Evolutionary conservation across 1,284 basidiomycete species (phyloP).

Genomic region (Trichosporon coremiiforme): DNA sequence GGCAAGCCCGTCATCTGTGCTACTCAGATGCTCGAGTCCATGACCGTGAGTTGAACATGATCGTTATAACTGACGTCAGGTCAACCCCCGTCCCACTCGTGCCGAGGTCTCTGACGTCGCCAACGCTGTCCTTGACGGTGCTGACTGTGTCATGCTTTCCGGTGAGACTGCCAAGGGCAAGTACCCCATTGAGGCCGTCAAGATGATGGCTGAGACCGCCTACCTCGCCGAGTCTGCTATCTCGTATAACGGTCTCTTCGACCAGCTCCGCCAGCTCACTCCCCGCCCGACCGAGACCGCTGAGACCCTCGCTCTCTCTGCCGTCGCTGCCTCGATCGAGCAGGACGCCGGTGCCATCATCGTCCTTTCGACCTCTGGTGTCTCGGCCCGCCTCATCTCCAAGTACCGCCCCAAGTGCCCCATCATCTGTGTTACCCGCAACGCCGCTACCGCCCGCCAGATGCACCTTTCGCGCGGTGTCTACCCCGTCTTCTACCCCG

Average conservation of each 20-base stretch:
- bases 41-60: constrained; percentile 68
- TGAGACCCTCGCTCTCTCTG: constrained; percentile 91
- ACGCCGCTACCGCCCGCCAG: constrained; percentile 92
- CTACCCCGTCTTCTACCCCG: constrained; percentile 93
- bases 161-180: constrained; percentile 95
- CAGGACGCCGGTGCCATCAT: constrained; percentile 92
- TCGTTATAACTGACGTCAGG: constrained; percentile 59
- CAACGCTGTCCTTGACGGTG: constrained; percentile 94
- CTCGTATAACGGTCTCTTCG: constrained; percentile 88
- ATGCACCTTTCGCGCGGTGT: constrained; percentile 95
- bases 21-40: constrained; percentile 99
- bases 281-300: constrained; percentile 84
- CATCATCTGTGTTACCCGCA: constrained; percentile 95
- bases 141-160: constrained; percentile 98
- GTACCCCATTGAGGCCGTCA: constrained; percentile 90
- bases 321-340: constrained; percentile 91
- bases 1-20: constrained; percentile 99
- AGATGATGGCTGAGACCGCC: constrained; percentile 99
- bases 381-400: constrained; percentile 92
- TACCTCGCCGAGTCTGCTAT: constrained; percentile 90
- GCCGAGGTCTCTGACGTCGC: constrained; percentile 97
- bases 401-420: constrained; percentile 95
- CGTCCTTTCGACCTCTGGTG: constrained; percentile 89
- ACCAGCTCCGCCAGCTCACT: constrained; percentile 78
- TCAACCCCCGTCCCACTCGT: constrained; percentile 94